Conservation (phyloP, 1,284 basidiomycete species). For the Melampsora americana region DNA sequence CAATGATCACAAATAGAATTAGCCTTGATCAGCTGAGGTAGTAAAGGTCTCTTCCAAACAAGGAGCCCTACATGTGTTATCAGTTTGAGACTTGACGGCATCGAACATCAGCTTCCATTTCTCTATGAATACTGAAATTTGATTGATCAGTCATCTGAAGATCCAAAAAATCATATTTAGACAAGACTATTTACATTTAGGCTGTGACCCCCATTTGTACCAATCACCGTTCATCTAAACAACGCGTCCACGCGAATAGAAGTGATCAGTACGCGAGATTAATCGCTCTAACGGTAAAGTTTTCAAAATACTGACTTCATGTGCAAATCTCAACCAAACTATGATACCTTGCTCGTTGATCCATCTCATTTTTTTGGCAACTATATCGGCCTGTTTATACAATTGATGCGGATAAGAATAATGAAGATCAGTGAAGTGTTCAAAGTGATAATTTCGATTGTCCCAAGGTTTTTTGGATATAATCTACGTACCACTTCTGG, state of each 20-base stretch:
- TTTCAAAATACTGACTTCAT: conserved; percentile 23
- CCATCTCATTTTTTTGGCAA: conserved; percentile 37
- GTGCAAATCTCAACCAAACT: conserved; percentile 44
- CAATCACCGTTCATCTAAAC: conserved; percentile 42
- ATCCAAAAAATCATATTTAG: neutral
- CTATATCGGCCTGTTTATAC: conserved; percentile 13
- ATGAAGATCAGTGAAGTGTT: neutral
- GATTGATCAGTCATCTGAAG: neutral
- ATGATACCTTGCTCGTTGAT: conserved; percentile 29
- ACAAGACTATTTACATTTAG: conserved; percentile 11
- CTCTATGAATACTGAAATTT: conserved; percentile 22
- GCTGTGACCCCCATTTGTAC: conserved; percentile 41
- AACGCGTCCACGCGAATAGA: neutral
- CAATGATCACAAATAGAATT: neutral
- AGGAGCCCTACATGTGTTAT: conserved; percentile 29
- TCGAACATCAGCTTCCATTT: conserved; percentile 35
- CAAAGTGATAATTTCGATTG: neutral
- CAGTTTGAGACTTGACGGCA: conserved; percentile 23
- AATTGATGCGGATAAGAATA: neutral
- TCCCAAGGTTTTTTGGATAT: neutral
- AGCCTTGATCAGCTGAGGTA: neutral
- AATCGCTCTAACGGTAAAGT: neutral
- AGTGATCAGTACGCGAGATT: neutral
- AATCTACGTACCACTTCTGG: conserved; percentile 15
- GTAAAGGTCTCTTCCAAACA: neutral